Evolutionary conservation across 225 moss, liverwort and hornwort species (phyloP), one percentile per base, ranked within the genome.

Genomic region (Ulota crispa): DNA sequence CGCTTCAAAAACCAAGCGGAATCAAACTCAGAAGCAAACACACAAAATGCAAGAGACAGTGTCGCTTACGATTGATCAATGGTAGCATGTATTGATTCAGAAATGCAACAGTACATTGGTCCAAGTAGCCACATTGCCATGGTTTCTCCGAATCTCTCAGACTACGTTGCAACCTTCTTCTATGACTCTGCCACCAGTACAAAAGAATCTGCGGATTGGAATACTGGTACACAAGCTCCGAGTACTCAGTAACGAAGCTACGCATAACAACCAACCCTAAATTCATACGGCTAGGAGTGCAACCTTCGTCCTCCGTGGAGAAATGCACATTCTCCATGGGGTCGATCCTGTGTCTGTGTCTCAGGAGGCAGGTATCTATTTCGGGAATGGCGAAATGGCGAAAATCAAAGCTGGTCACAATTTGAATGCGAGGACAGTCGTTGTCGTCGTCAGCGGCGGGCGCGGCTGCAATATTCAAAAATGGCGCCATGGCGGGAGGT

Each of bases 141-240:
- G 63, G 69, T 27, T 63, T 84, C 10, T 68, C 68, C 3, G 63
- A 78, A 70, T 68, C 83, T 55, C 61, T 79, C 41, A 31, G 39
- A 65, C 79, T 79, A 31, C 61, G 54, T 9, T 64, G 82, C 19
- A 74, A 28, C 52, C 54, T 42, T 19, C 79, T 72, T 76, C 85
- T 87, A 59, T 73, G 76, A 13, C 80, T 68, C 37, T 62, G 83
- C 85, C 88, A 78, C 86, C 85, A 86, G 64, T 83, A 87, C 0
- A 87, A 81, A 70, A 86, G 80, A 72, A 82, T 88, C 72, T 68
- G 83, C 3, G 80, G 77, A 52, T 88, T 86, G 13, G 81, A 86
- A 77, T 73, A 83, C 59, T 83, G 81, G 55, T 85, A 81, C 31
- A 80, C 88, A 57, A 68, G 83, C 77, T 77, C 82, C n/a, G 77